phyloP scores from a whole-genome alignment of 805 yeast species.

The Lachancea mirantina region DNA sequence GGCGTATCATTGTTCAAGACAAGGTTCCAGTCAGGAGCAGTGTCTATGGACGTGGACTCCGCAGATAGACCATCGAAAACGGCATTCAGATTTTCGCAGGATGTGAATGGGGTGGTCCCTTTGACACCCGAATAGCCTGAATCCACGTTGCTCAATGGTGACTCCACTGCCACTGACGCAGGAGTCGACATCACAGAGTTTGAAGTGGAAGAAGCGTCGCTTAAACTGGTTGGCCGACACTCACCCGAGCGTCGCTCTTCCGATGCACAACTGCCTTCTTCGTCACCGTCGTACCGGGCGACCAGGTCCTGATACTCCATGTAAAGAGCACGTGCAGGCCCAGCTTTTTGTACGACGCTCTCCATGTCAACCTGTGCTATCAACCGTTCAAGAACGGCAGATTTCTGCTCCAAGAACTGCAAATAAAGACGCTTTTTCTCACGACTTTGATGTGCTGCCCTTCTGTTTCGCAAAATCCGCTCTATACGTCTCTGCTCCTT shows the following conservation, averaged over 20 bases:
- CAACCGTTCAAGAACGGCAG: conserved; percentile 27
- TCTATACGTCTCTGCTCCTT: conserved; percentile 95
- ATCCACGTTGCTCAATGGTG: conserved; percentile 2
- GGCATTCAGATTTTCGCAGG: neutral
- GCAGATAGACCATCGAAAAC: neutral
- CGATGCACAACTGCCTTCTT: neutral
- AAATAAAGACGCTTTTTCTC: conserved; percentile 93
- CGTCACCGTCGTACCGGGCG: neutral
- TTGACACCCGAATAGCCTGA: neutral
- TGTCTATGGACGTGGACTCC: neutral
- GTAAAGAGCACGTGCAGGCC: conserved; percentile 6
- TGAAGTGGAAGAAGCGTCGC: neutral
- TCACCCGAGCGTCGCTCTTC: neutral
- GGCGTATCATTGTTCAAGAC: conserved; percentile 7
- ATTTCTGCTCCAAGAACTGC: conserved; percentile 63
- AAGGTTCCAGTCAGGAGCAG: conserved; percentile 9
- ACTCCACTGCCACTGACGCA: neutral
- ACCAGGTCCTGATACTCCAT: conserved; percentile 7
- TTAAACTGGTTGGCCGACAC: neutral
- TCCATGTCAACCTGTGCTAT: conserved; percentile 19
- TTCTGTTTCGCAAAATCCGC: conserved; percentile 84
- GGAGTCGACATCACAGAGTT: conserved; percentile 2
- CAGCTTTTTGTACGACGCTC: conserved; percentile 11
- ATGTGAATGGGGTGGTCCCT: conserved; percentile 1
- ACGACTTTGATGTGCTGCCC: conserved; percentile 96